These are phyloP conservation scores for Triticum aestivum DNA, from an alignment of 176 grass and related monocot species.

Conservation along the genomic window DNA sequence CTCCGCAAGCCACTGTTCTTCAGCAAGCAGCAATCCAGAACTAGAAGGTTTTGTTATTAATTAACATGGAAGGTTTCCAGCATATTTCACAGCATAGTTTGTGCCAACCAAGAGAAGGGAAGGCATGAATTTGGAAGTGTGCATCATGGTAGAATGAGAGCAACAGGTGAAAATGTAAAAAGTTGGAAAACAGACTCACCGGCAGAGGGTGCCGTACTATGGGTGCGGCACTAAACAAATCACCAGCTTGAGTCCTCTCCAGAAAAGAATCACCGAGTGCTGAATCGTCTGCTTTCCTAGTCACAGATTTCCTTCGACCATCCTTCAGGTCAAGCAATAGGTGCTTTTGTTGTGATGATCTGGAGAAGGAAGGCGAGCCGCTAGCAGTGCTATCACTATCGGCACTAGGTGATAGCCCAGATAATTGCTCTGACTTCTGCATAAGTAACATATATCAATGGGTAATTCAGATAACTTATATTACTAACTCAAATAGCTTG, in stretches of 20 bases:
- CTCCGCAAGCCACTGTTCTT: background rate
- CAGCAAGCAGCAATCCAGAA: background rate
- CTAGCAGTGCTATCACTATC: constrained; percentile 73
- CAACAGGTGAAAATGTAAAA: background rate
- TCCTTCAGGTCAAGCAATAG: constrained; percentile 74
- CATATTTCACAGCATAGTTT: background rate
- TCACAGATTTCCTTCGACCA: constrained; percentile 87
- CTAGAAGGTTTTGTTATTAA: constrained; percentile 11
- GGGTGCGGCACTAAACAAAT: constrained; percentile 80
- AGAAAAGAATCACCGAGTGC: constrained; percentile 50
- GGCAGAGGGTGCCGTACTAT: constrained; percentile 55
- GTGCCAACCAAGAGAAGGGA: background rate
- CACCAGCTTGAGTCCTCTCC: constrained; percentile 89
- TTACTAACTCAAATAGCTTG: constrained; percentile 8
- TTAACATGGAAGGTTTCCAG: background rate
- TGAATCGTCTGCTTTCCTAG: constrained; percentile 67
- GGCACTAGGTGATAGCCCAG: constrained; percentile 52
- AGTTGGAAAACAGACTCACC: constrained; percentile 50
- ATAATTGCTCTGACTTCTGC: constrained; percentile 83
- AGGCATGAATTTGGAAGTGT: constrained; percentile 8
- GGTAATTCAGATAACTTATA: constrained; percentile 3
- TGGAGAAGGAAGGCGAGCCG: constrained; percentile 69
- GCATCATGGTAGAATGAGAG: background rate
- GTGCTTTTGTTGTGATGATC: constrained; percentile 73
- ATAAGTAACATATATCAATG: constrained; percentile 19